Percentiles rank a stretch among this genome's conserved stretches.
Evolutionary conservation across 345 rosid genomes (phyloP).

Genomic region (Brassica carinata): DNA sequence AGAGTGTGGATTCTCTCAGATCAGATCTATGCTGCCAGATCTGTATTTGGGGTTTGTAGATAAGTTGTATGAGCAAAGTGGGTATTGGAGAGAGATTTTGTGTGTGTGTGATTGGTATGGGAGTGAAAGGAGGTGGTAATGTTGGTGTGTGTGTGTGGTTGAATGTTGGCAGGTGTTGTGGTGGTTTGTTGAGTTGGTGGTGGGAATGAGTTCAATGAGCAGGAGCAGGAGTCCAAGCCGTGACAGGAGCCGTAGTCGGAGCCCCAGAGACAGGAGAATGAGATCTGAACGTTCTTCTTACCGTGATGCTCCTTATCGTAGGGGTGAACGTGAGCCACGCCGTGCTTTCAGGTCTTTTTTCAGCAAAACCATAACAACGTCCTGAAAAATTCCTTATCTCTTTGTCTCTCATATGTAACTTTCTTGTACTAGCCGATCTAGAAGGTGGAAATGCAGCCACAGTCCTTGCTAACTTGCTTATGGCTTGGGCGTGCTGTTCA

Average conservation of each 20-base stretch:
- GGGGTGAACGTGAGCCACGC: conserved; percentile 66
- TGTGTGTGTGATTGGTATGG: not conserved
- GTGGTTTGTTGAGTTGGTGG: not conserved
- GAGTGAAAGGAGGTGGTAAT: conserved; percentile 39
- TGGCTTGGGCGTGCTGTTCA: not conserved
- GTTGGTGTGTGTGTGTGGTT: conserved; percentile 36
- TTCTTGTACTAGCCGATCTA: not conserved
- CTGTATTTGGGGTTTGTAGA: conserved; percentile 10
- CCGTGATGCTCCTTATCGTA: conserved; percentile 87
- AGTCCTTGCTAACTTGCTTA: not conserved
- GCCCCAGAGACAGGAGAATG: conserved; percentile 88
- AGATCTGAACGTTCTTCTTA: conserved; percentile 80
- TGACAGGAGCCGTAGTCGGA: conserved; percentile 78
- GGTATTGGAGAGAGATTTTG: not conserved
- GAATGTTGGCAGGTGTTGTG: conserved; percentile 40
- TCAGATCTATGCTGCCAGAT: conserved; percentile 13
- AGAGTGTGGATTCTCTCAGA: conserved; percentile 18
- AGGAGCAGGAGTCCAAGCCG: conserved; percentile 75
- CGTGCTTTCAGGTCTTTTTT: conserved; percentile 41
- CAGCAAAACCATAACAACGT: not conserved
- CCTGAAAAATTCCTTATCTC: not conserved
- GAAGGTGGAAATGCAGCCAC: conserved; percentile 1
- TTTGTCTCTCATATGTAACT: not conserved
- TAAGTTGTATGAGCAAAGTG: not conserved
- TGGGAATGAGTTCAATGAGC: conserved; percentile 51